Evolutionary conservation across 2,329 filamentous ascomycete species (phyloP), one percentile per base, ranked within the genome.

Genomic region (Hypoxylon sp.): DNA sequence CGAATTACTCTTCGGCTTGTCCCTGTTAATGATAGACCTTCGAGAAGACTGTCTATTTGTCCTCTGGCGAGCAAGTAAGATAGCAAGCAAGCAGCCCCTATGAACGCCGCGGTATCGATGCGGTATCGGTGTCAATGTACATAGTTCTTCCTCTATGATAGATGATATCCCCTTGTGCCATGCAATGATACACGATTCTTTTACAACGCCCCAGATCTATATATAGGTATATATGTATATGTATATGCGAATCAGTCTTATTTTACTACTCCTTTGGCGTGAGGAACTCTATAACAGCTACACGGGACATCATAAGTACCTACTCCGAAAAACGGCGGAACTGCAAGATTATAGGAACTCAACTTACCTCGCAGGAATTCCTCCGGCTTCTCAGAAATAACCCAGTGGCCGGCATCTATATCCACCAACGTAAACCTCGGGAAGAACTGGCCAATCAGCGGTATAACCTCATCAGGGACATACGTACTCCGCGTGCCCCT

Each of bases 301-400:
- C 50, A 70, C 47, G 31, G 17, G 9, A 39, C 48, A n/a, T 14
- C 37, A 47, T 73, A 10, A 70, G 61, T 61, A 22, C 26, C 33
- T 3, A 22, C 22, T 17, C 14, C 24, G 26, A n/a, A 24, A 33
- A 47, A 19, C 1, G 44, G 17, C 26, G n/a, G 3, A 17, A 39
- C 39, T 44, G 4, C 39, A 19, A 14, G 8, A n/a, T 9, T 42
- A 13, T 57, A 53, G 24, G 11, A n/a, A 1, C 22, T 26, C 29
- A 39, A 62, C 33, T 55, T 86, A 94, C 92, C 90, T 84, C 87
- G 83, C 76, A 90, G 88, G 72, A 97, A 97, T 9, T 85, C 90
- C 76, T 94, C 89, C 0, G 94, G 93, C 74, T 94, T 91, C 83
- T 97, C 94, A n/a, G 92, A 93, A 69, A 95, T 94, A 4, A 97